Percentiles rank a stretch among this genome's conserved stretches.
phyloP scores from a whole-genome alignment of 225 moss, liverwort and hornwort genomes.

The Bryum argenteum region DNA sequence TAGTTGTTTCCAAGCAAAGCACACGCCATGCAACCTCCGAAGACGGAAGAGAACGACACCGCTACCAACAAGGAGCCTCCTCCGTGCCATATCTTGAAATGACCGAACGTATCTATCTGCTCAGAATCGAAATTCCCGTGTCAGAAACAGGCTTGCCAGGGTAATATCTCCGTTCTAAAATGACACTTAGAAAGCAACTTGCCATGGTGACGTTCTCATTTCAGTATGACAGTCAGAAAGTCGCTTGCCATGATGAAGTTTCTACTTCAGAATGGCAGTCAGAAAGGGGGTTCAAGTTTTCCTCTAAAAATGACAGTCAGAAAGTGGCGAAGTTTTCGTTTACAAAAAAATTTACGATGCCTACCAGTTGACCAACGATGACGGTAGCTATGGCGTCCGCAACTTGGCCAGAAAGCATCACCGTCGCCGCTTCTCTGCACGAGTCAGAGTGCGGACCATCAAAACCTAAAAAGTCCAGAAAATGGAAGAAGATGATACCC shows the following conservation, averaged over 20 bases:
- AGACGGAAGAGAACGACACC: conserved; percentile 93
- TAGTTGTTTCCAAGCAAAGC: conserved; percentile 68
- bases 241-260: not conserved
- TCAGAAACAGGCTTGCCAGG: conserved; percentile 7
- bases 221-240: not conserved
- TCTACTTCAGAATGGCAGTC: not conserved
- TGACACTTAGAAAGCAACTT: not conserved
- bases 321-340: not conserved
- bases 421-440: conserved; percentile 85
- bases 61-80: conserved; percentile 90
- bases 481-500: not conserved
- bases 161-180: not conserved
- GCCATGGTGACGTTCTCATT: too few species aligned
- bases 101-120: conserved; percentile 90
- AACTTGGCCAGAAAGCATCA: conserved; percentile 93
- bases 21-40: conserved; percentile 83
- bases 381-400: conserved; percentile 90
- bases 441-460: not conserved
- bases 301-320: too few species aligned
- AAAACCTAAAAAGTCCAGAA: not conserved
- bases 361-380: conserved; percentile 86
- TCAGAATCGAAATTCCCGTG: not conserved
- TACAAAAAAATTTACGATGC: not conserved
- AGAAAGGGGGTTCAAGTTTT: not conserved
- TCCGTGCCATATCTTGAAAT: conserved; percentile 91